Evolutionary conservation across 2,329 filamentous ascomycete species (phyloP).

Genomic region (Juglanconis sp.): DNA sequence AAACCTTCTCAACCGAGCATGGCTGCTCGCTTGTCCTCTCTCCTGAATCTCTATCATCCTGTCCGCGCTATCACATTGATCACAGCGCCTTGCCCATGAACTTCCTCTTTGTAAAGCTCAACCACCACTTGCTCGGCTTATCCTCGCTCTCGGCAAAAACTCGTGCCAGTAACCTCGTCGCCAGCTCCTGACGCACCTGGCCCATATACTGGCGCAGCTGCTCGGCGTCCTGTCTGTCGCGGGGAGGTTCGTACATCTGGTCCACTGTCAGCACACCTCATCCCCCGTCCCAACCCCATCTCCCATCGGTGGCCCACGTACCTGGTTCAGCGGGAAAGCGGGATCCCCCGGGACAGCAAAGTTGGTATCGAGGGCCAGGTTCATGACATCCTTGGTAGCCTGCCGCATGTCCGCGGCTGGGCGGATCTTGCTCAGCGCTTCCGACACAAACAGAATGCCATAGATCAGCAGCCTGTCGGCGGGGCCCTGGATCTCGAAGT

Average conservation of each 20-base stretch:
- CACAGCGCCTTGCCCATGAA: conserved; percentile 96
- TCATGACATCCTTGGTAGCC: conserved; percentile 74
- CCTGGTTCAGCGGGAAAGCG: conserved; percentile 88
- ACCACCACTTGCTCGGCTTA: conserved; percentile 84
- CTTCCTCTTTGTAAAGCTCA: conserved; percentile 98
- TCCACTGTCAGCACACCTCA: background rate
- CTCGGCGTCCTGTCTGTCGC: conserved; percentile 86
- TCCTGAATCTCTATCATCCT: background rate
- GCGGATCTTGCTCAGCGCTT: conserved; percentile 85
- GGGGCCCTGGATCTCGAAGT: conserved; percentile 97
- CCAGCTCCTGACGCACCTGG: conserved; percentile 91
- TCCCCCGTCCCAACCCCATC: background rate
- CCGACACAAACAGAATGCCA: conserved; percentile 90
- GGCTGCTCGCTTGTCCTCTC: background rate
- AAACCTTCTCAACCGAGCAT: too few relatives aligned
- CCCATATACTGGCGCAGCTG: conserved; percentile 82
- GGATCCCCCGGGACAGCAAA: conserved; percentile 95
- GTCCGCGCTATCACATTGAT: conserved; percentile 8
- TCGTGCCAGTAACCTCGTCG: conserved; percentile 74
- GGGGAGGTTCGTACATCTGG: conserved; percentile 85
- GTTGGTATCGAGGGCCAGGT: conserved; percentile 84
- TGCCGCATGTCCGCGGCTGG: conserved; percentile 61
- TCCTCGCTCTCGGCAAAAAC: conserved; percentile 78
- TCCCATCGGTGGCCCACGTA: conserved; percentile 29
- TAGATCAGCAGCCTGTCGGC: conserved; percentile 94